phyloP scores from a whole-genome alignment of 805 yeast genomes.

The Cyberlindnera japonica region DNA sequence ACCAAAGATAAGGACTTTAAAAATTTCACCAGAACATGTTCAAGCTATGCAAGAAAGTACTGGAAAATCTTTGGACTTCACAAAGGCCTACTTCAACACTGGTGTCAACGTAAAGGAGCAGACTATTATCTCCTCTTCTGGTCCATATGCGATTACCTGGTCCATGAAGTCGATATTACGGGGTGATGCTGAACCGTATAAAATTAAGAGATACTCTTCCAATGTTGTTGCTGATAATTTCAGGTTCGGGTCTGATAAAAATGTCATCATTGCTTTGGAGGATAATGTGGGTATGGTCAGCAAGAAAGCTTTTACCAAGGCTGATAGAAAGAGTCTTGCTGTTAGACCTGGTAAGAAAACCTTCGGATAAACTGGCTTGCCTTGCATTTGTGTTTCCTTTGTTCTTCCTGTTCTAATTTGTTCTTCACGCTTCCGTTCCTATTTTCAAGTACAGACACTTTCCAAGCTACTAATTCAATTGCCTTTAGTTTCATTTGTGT shows the following conservation, averaged over 20 bases:
- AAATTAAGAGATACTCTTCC: slow-evolving; percentile 57
- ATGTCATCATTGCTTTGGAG: slow-evolving; percentile 68
- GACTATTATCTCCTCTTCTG: slow-evolving; percentile 70
- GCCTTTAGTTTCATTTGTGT: no score
- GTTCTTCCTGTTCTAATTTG: background rate
- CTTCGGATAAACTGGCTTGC: background rate
- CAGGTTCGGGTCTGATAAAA: slow-evolving; percentile 65
- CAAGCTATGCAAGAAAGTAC: slow-evolving; percentile 54
- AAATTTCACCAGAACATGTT: slow-evolving; percentile 67
- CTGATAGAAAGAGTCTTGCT: slow-evolving; percentile 46
- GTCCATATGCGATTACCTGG: slow-evolving; percentile 84
- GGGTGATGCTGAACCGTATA: slow-evolving; percentile 53
- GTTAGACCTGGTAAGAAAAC: slow-evolving; percentile 15
- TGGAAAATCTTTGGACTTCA: slow-evolving; percentile 50
- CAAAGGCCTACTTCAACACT: slow-evolving; percentile 74
- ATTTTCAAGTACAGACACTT: no score
- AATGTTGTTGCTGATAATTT: slow-evolving; percentile 75
- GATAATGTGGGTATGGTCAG: slow-evolving; percentile 74
- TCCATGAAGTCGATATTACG: slow-evolving; percentile 55
- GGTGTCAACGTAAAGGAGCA: slow-evolving; percentile 64
- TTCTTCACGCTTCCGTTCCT: background rate
- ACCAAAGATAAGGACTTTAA: slow-evolving; percentile 66
- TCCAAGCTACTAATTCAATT: no score
- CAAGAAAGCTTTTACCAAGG: slow-evolving; percentile 53
- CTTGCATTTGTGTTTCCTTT: slow-evolving; percentile 1